Evolutionary conservation across 768 basidiomycete species (phyloP), one percentile per base, ranked within the genome.

Genomic region (Leccinum sublutescens): DNA sequence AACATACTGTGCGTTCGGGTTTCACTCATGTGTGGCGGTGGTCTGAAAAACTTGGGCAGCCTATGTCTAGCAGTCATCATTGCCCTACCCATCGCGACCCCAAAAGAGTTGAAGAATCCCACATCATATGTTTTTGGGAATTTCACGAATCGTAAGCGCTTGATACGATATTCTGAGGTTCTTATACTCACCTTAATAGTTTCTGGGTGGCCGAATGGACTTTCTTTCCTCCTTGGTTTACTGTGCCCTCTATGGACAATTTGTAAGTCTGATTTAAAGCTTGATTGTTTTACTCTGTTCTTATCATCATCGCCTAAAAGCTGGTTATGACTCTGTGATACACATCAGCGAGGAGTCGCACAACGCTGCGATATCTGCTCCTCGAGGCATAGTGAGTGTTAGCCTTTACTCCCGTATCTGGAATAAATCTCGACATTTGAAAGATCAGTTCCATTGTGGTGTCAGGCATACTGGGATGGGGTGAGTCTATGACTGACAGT

Each of bases 11-110:
- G 65, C 50, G 74, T 62, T 14, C 10, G 17, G 10, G 33, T 36
- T 23, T 34, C 25, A 2, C 12, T 29, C 10, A 3, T 50, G 23
- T 10, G 33, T 12, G 33, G 23, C 15, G 9, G 33, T 31, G 7
- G 29, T 29, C 49, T 60, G 38, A 57, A 38, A n/a, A 17, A 14
- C 9, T 43, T 15, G 33, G 34, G 34, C 19, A 64, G 59, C 40
- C 29, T 61, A 53, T 52, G 76, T 58, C n/a, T 62, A 14, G 19
- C 53, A 9, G 17, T 64, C 34, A 57, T 91, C 53, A 80, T 93
- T 52, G 86, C 80, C 2, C 74, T 91, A 0, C 88, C 87, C 1
- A 81, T 77, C 11, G 80, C 83, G 2, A 85, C 87, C 1, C 85
- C 86, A 1, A 70, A 69, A n/a, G 81, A 83, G 31, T 79, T 84